Percentiles rank a stretch among this genome's conserved stretches.
Conservation (phyloP, 805 yeast species). For the Isabelozyma rhagii region DNA sequence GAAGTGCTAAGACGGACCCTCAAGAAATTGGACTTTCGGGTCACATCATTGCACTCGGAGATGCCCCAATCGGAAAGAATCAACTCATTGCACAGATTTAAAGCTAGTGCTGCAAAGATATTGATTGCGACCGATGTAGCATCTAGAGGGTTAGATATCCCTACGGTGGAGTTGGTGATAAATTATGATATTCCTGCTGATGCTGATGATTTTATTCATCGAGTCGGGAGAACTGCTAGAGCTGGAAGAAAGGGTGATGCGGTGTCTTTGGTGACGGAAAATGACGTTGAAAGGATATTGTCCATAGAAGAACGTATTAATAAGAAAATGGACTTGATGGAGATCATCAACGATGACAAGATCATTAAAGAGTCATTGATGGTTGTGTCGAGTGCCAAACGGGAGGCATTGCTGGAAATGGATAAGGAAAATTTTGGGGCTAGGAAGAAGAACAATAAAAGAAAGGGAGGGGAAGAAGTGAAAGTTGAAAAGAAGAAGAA, state of each 20-base stretch:
- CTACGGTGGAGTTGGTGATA: slow-evolving; percentile 82
- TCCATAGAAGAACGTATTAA: slow-evolving; percentile 85
- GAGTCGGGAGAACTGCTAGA: slow-evolving; percentile 99
- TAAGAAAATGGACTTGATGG: slow-evolving; percentile 74
- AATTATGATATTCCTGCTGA: slow-evolving; percentile 95
- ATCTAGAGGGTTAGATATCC: slow-evolving; percentile 95
- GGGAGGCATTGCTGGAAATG: slow-evolving; percentile 92
- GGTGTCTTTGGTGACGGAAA: slow-evolving; percentile 77
- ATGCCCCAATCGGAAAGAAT: slow-evolving; percentile 92
- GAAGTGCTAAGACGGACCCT: slow-evolving; percentile 80
- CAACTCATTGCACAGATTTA: slow-evolving; percentile 85
- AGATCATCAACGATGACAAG: slow-evolving; percentile 66
- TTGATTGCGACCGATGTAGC: slow-evolving; percentile 96
- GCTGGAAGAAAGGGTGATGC: slow-evolving; percentile 91
- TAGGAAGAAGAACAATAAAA: slow-evolving; percentile 49
- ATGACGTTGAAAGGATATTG: slow-evolving; percentile 75
- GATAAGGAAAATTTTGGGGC: slow-evolving; percentile 89
- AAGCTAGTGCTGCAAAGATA: slow-evolving; percentile 92
- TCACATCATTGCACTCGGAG: slow-evolving; percentile 89
- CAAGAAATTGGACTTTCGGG: slow-evolving; percentile 68
- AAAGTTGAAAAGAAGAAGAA: slow-evolving; percentile 4
- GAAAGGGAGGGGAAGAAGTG: slow-evolving; percentile 23
- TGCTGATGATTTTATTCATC: slow-evolving; percentile 92
- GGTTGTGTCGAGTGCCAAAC: slow-evolving; percentile 73
- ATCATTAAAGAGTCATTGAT: slow-evolving; percentile 72